These are phyloP conservation scores for Russula virescens DNA, from an alignment of 768 basidiomycete genomes.

Conservation along the genomic window DNA sequence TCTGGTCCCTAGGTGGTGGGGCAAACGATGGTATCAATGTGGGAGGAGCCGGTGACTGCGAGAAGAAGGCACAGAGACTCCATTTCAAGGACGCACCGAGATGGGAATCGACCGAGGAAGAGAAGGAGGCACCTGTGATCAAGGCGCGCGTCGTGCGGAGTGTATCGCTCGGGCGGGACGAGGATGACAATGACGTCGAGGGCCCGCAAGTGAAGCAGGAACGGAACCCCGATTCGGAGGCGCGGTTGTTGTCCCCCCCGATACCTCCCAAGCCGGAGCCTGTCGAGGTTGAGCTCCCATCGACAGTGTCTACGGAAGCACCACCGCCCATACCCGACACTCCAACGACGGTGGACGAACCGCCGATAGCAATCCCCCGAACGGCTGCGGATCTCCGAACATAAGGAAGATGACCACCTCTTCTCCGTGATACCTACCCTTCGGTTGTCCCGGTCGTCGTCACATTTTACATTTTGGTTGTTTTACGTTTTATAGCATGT, in stretches of 20 bases:
- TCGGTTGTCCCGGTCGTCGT: no score
- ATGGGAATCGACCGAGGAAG: neutral
- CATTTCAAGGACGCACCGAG: neutral
- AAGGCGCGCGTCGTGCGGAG: constrained; percentile 25
- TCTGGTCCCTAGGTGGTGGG: no score
- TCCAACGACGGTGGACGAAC: constrained; percentile 18
- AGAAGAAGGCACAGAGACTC: constrained; percentile 25
- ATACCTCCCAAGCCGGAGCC: neutral
- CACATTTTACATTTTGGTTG: no score
- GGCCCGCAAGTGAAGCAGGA: constrained; percentile 10
- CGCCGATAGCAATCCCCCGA: constrained; percentile 22
- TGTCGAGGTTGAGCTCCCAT: neutral
- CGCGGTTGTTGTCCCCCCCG: neutral
- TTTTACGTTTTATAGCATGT: neutral
- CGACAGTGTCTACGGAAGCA: neutral
- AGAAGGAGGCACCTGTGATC: neutral
- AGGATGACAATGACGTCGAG: neutral
- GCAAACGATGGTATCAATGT: no score
- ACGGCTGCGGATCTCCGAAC: constrained; percentile 27
- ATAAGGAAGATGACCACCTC: constrained; percentile 20
- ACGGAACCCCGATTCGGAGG: neutral
- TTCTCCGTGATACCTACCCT: neutral
- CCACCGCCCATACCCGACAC: constrained; percentile 9
- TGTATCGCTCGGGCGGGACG: constrained; percentile 23
- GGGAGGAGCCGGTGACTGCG: constrained; percentile 47